Evolutionary conservation across 805 yeast genomes (phyloP).

Genomic region (Starmerella roubikii): DNA sequence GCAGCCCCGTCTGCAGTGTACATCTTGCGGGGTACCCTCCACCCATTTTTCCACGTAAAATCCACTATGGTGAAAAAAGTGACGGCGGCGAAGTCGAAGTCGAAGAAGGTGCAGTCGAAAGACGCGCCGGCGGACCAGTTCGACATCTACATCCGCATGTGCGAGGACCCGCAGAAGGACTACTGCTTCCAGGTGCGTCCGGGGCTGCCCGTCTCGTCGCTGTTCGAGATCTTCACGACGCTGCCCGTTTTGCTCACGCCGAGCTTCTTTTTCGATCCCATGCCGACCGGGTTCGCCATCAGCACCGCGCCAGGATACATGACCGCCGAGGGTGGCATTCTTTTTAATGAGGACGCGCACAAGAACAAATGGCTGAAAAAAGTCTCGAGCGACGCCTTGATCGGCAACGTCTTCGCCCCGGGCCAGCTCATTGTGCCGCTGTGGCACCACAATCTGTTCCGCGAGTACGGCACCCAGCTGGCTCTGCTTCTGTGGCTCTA

Average conservation of each 20-base stretch:
- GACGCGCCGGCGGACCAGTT: slow-evolving; percentile 13
- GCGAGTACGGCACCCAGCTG: slow-evolving; percentile 22
- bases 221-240: slow-evolving; percentile 46
- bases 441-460: slow-evolving; percentile 38
- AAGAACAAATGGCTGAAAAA: slow-evolving; percentile 33
- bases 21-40: too few species aligned
- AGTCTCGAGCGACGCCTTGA: slow-evolving; percentile 35
- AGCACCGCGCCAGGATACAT: slow-evolving; percentile 63
- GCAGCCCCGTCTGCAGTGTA: too few species aligned
- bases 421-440: slow-evolving; percentile 75
- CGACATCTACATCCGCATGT: slow-evolving; percentile 59
- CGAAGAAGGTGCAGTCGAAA: neutral
- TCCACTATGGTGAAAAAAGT: too few species aligned
- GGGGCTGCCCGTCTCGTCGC: slow-evolving; percentile 41
- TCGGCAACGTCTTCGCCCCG: slow-evolving; percentile 63
- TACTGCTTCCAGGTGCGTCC: slow-evolving; percentile 69
- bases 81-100: neutral
- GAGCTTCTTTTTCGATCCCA: slow-evolving; percentile 49
- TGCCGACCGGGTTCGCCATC: slow-evolving; percentile 52
- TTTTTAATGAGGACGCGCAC: slow-evolving; percentile 51
- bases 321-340: slow-evolving; percentile 68
- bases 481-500: slow-evolving; percentile 58
- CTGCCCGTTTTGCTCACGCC: slow-evolving; percentile 74
- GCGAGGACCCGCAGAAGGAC: slow-evolving; percentile 73
- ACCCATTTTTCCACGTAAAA: too few species aligned